A percentile compares a stretch with the other conserved stretches of the same genome.
Evolutionary conservation across 2,329 filamentous ascomycete genomes (phyloP).

Genomic region (Hypoxylon sp.): DNA sequence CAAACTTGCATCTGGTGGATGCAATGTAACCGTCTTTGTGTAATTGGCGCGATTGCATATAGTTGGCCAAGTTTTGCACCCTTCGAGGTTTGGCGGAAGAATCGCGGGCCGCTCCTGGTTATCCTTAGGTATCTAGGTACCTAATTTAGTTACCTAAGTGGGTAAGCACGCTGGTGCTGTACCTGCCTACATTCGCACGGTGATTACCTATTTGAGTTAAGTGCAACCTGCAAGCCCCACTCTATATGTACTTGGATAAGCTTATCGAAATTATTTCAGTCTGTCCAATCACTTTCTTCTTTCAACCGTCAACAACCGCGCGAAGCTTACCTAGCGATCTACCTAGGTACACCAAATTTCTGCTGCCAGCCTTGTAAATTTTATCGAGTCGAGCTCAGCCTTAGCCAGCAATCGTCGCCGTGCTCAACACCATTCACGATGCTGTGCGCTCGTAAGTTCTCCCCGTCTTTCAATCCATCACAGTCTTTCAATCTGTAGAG

Average conservation of each 20-base stretch:
- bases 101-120: neutral
- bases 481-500: neutral
- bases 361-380: slow-evolving; percentile 25
- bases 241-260: neutral
- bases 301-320: slow-evolving; percentile 26
- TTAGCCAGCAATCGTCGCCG: slow-evolving; percentile 12
- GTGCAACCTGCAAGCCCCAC: too few relatives aligned
- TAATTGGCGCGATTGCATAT: neutral
- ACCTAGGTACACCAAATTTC: too few relatives aligned
- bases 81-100: slow-evolving; percentile 4
- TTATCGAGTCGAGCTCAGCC: slow-evolving; percentile 23
- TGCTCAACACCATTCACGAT: slow-evolving; percentile 44
- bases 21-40: neutral
- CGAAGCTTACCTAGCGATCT: slow-evolving; percentile 22
- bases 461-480: neutral
- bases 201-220: too few relatives aligned
- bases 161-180: too few relatives aligned
- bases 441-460: slow-evolving; percentile 57
- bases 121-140: too few relatives aligned
- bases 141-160: too few relatives aligned
- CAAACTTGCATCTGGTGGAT: neutral
- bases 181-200: too few relatives aligned
- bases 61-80: neutral
- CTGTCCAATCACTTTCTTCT: slow-evolving; percentile 6
- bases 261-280: neutral